Conservation (phyloP, 1,139 yeast species). For the Suhomyces choctaworum region DNA sequence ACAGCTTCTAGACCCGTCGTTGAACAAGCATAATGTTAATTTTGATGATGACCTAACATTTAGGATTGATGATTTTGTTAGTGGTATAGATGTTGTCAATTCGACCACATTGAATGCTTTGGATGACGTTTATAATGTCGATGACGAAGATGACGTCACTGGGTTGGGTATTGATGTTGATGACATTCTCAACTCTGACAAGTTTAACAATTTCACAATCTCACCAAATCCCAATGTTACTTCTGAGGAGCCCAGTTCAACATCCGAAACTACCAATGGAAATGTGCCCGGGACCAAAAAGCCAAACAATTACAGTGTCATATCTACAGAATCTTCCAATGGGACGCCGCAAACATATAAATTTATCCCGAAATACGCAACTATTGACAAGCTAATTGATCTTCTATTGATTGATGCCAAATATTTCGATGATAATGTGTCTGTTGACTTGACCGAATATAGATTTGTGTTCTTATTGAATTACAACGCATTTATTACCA, state of each 20-base stretch:
- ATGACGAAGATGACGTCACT: slow-evolving; percentile 40
- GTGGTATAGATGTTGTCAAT: slow-evolving; percentile 28
- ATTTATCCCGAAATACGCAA: slow-evolving; percentile 44
- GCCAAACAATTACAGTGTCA: slow-evolving; percentile 17
- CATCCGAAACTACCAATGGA: slow-evolving; percentile 1
- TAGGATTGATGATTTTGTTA: slow-evolving; percentile 42
- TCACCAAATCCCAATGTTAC: slow-evolving; percentile 18
- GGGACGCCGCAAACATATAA: slow-evolving; percentile 17
- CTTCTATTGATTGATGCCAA: slow-evolving; percentile 42
- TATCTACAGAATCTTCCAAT: slow-evolving; percentile 16
- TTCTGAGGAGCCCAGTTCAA: slow-evolving; percentile 1
- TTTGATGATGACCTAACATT: slow-evolving; percentile 39
- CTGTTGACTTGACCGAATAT: slow-evolving; percentile 46
- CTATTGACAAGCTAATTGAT: slow-evolving; percentile 44
- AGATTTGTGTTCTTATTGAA: slow-evolving; percentile 46
- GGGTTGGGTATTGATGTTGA: slow-evolving; percentile 50
- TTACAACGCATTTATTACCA: slow-evolving; percentile 44
- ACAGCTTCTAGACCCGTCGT: slow-evolving; percentile 21
- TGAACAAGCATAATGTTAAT: slow-evolving; percentile 30
- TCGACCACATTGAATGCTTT: slow-evolving; percentile 21
- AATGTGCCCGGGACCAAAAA: slow-evolving; percentile 9
- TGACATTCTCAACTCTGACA: slow-evolving; percentile 44
- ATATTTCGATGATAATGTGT: slow-evolving; percentile 38
- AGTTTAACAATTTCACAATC: slow-evolving; percentile 37
- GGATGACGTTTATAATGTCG: slow-evolving; percentile 33